Base-by-base conservation (phyloP, 202 grass and related monocot genomes). In the Eragrostis tef region DNA sequence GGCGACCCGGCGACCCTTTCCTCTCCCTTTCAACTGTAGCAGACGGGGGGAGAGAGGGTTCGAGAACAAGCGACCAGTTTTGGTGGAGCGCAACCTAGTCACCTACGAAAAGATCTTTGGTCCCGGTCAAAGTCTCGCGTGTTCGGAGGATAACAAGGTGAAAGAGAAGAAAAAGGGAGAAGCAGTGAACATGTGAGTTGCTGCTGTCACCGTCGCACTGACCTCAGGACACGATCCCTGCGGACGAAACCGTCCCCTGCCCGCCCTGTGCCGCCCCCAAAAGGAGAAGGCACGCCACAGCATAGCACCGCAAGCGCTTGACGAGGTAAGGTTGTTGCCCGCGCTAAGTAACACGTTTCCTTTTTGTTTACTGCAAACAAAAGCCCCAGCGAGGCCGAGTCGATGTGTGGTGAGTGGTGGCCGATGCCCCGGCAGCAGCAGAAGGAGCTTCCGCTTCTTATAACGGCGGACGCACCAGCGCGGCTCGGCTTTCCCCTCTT, bases 221-320 rank as follows among this genome's bases (percentile, higher is more conserved):
- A 12, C 27, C 16, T 12, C 19, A 41, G 50, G 69, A 54, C 11
- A 68, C 13, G 72, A 49, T 57, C 70, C 24, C 59, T 27, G 46
- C 68, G 29, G 41, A 21, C 14, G 64, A 70, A 57, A 69, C 52
- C 43, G 27, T 48, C 43, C 64, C 6, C 41, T 50, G 31, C 49
- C 66, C 53, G 58, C 65, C 65, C 67, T 24, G 47, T 58, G 58
- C 83, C 39, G 75, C 67, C 67, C 22, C 47, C 75, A 36, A 73
- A 66, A 73, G 47, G 76, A 79, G 83, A 43, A 64, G 21, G n/a
- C 25, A 45, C 3, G 29, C 2, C 29, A 19, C 6, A 11, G 74
- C 9, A 3, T 31, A 2, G 29, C 29, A 3, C 29, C n/a, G n/a
- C n/a, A n/a, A n/a, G n/a, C n/a, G n/a, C 20, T 47, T 24, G 41